phyloP scores from a whole-genome alignment of 2,329 filamentous ascomycete genomes.

The Teratosphaeria zuluensis region DNA sequence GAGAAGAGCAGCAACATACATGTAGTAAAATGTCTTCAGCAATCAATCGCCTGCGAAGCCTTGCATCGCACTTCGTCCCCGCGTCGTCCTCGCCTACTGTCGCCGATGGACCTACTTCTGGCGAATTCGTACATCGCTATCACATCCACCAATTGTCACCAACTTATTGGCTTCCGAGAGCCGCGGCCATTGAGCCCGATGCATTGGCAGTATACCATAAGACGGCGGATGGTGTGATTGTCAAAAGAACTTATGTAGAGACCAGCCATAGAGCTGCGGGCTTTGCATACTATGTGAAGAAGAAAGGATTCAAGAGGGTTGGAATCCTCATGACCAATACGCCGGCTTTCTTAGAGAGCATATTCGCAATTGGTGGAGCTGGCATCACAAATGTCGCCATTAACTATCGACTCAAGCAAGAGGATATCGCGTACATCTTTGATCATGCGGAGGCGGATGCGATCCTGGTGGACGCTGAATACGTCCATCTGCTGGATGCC shows the following conservation, averaged over 20 bases:
- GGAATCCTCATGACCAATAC: conserved; percentile 88
- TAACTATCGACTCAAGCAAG: conserved; percentile 66
- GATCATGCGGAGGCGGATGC: conserved; percentile 75
- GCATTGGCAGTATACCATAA: conserved; percentile 71
- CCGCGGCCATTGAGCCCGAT: conserved; percentile 78
- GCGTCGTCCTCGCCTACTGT: conserved; percentile 18
- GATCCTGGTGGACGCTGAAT: conserved; percentile 83
- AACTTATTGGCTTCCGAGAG: conserved; percentile 76
- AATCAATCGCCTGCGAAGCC: conserved; percentile 49
- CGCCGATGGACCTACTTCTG: conserved; percentile 8
- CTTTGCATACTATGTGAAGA: conserved; percentile 76
- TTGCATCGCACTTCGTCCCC: conserved; percentile 35
- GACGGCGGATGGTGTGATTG: conserved; percentile 62
- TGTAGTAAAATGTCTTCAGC: conserved; percentile 51
- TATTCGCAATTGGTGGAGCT: conserved; percentile 77
- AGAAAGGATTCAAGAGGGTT: conserved; percentile 63
- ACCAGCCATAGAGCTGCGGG: conserved; percentile 79
- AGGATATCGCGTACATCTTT: conserved; percentile 87
- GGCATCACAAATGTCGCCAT: conserved; percentile 67
- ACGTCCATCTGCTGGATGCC: conserved; percentile 55
- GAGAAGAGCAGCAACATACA: conserved; percentile 1
- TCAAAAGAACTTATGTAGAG: conserved; percentile 70
- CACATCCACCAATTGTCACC: conserved; percentile 75
- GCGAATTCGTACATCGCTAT: conserved; percentile 31
- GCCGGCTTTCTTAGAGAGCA: conserved; percentile 81